Evolutionary conservation across 2,329 filamentous ascomycete genomes (phyloP), one percentile per base, ranked within the genome.

Genomic region (Cordyceps pruinosa): DNA sequence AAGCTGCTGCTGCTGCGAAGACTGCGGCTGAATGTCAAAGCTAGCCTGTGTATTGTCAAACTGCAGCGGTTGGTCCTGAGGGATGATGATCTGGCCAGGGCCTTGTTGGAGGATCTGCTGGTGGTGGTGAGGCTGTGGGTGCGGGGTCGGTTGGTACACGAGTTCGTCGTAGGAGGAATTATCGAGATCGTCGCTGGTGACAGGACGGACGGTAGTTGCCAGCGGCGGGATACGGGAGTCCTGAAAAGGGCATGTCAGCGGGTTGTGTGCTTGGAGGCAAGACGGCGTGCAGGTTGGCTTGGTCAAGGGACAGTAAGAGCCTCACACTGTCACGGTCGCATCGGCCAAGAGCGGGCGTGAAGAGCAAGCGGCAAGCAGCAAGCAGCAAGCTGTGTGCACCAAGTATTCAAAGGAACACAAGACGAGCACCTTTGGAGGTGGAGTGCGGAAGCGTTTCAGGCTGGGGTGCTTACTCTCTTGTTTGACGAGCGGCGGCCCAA

Each of bases 401-500:
- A 21, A 21, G 30, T 5, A 17, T 37, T 26, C 9, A 46, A 35
- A 54, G 21, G 21, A 37, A 28, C 21, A 19, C 13, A 46, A n/a
- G 12, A 17, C 19, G 52, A 28, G 17, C 21, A 34, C 13, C 17
- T 35, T 28, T 30, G 26, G 19, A 6, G 9, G 41, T 32, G 26
- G 25, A 48, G 44, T 32, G 44, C 34, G 10, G 7, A 9, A 30
- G 44, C 25, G 44, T 41, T 45, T 55, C 51, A 30, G 51, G 17
- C 13, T 23, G 69, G n/a, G 60, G 78, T 75, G 75, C 79, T 80
- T 67, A 79, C 71, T 65, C 81, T 76, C 72, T 82, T 58, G 56
- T 26, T 84, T 45, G 83, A 86, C 32, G 78, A 75, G 62, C 80
- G 75, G 61, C 81, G 81, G 62, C 70, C 74, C 48, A 84, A 69